Evolutionary conservation across 2,329 filamentous ascomycete species (phyloP).

Genomic region (Claviceps sp.): DNA sequence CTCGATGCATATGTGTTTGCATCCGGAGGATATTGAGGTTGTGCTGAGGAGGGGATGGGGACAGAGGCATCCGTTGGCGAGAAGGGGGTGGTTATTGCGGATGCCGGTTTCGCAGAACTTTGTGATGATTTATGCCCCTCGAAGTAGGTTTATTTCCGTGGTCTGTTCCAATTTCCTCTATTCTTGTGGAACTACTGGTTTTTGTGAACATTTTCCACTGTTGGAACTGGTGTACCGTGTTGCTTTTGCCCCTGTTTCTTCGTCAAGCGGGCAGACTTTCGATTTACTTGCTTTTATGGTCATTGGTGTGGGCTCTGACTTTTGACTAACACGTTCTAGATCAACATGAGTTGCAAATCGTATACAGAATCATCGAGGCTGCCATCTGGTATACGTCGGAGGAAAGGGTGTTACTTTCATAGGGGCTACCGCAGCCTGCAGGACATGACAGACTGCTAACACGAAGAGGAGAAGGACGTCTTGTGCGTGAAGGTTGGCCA

Average conservation of each 20-base stretch:
- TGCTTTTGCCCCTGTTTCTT: too few species aligned
- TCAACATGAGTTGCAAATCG: constrained; percentile 51
- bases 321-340: constrained; percentile 21
- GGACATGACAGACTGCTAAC: too few species aligned
- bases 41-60: constrained; percentile 70
- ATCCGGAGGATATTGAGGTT: constrained; percentile 61
- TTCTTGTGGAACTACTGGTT: too few species aligned
- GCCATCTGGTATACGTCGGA: constrained; percentile 53
- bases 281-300: too few species aligned
- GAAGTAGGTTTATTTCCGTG: constrained; percentile 26
- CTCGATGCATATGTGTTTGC: constrained; percentile 66
- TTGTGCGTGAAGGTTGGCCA: too few species aligned
- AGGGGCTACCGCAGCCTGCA: not conserved
- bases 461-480: too few species aligned
- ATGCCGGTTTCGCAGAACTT: constrained; percentile 63
- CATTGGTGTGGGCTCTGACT: too few species aligned
- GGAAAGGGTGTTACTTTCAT: constrained; percentile 27
- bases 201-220: too few species aligned
- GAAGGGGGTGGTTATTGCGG: constrained; percentile 46
- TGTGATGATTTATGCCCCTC: constrained; percentile 70
- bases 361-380: constrained; percentile 58
- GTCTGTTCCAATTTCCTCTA: too few species aligned
- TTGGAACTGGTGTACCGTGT: not conserved
- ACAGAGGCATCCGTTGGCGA: constrained; percentile 54
- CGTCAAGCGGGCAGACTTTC: not conserved